Evolutionary conservation across 2,329 filamentous ascomycete genomes (phyloP), one percentile per base, ranked within the genome.

Genomic region (Chaetomium globosum): DNA sequence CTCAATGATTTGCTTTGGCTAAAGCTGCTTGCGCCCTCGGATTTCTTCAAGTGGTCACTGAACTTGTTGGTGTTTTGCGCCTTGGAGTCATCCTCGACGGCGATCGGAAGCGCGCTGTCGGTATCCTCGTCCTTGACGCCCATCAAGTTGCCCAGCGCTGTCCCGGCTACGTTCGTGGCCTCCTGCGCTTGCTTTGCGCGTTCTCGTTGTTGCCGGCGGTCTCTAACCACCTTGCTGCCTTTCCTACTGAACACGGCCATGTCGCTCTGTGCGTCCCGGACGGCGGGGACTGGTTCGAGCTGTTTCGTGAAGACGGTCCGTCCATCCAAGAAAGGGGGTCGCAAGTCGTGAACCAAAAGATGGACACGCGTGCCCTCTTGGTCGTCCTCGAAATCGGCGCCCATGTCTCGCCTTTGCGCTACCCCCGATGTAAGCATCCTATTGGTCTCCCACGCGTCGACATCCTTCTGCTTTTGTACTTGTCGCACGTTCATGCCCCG

Each of bases 171-270:
- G 71, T 92, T 97, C 0, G 95, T 98, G 7, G 95, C 94, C 73
- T 98, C 90, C 75, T 97, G 93, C 0, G 95, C 94, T 77, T 98
- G 94, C 72, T 93, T 92, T 74, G 96, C 92, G 51, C 95, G 87
- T 76, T 99, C 95, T 68, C 93, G 90, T 77, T 97, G 93, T 77
- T 97, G 93, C 51, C 96, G 84, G 71, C 90, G 89, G 72, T 99
- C 95, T 73, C 90, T 91, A 13, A 99, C 95, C 1, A 97, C 93
- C 72, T 88, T 90, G 75, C 94, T 98, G 0, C 95, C 95, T 76
- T 97, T 97, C 52, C 94, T 86, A 79, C 93, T 96, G 73, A 98
- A 98, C 1, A 99, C 93, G 1, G 95, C 95, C 95, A 99, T 97
- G 74, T 99, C 95, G 75, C 96, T 99, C 77, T 98, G 94, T 30